Percentiles rank a stretch among this genome's conserved stretches.
Evolutionary conservation across 2,329 filamentous ascomycete genomes (phyloP).

Genomic region (Colletotrichum sp.): DNA sequence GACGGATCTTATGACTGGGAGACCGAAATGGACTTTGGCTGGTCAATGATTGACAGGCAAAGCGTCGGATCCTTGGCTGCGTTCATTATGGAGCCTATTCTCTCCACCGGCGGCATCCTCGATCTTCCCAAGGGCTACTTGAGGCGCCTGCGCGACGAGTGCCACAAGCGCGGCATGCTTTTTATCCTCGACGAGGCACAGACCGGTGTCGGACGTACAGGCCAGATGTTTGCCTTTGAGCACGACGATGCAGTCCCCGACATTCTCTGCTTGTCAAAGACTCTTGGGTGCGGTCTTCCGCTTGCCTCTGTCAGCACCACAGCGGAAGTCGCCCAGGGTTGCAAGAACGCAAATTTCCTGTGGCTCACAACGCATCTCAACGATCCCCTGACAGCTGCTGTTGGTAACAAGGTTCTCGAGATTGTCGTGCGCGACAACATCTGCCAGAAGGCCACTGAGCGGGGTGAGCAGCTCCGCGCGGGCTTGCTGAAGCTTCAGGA

Average conservation of each 20-base stretch:
- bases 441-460: conserved; percentile 40
- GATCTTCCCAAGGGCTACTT: conserved; percentile 61
- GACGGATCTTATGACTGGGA: conserved; percentile 71
- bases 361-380: conserved; percentile 61
- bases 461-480: conserved; percentile 46
- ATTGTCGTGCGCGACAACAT: conserved; percentile 55
- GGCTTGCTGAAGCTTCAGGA: conserved; percentile 48
- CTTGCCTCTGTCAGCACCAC: conserved; percentile 55
- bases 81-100: conserved; percentile 66
- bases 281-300: conserved; percentile 57
- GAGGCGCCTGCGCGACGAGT: conserved; percentile 53
- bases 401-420: conserved; percentile 59
- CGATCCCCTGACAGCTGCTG: conserved; percentile 57
- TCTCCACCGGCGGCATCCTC: conserved; percentile 61
- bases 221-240: conserved; percentile 64
- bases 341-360: conserved; percentile 48
- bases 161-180: conserved; percentile 59
- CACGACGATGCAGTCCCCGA: conserved; percentile 51
- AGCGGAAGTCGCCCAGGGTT: conserved; percentile 48
- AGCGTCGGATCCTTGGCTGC: conserved; percentile 66
- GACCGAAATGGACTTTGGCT: conserved; percentile 67
- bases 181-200: conserved; percentile 66
- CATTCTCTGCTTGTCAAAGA: conserved; percentile 59
- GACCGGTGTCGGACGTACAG: conserved; percentile 60
- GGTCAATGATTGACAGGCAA: conserved; percentile 63